These are phyloP conservation scores for Suillus ampliporus DNA, from an alignment of 768 basidiomycete genomes.

Conservation along the genomic window DNA sequence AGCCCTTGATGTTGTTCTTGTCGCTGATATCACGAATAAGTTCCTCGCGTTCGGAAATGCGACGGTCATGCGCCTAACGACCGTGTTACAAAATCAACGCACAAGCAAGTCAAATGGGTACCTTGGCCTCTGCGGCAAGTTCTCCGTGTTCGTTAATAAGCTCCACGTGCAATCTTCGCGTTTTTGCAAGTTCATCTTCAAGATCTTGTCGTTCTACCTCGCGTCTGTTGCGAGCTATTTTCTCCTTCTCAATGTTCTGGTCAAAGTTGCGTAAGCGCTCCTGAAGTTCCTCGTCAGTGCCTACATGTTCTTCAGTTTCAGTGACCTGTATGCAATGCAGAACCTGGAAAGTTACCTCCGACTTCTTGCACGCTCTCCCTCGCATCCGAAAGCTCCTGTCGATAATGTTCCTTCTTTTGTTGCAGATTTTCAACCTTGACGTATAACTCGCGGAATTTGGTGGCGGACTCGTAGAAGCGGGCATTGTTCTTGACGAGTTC, in stretches of 20 bases:
- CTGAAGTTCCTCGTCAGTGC: slow-evolving; percentile 74
- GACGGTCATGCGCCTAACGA: slow-evolving; percentile 71
- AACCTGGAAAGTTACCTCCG: slow-evolving; percentile 47
- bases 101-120: slow-evolving; percentile 26
- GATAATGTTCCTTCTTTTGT: slow-evolving; percentile 62
- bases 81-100: neutral
- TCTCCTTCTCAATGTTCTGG: slow-evolving; percentile 56
- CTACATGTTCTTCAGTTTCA: slow-evolving; percentile 42
- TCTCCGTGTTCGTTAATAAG: slow-evolving; percentile 68
- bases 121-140: slow-evolving; percentile 77
- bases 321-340: too few relatives aligned
- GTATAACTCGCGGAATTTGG: slow-evolving; percentile 87
- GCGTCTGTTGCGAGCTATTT: slow-evolving; percentile 52
- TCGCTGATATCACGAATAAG: slow-evolving; percentile 73
- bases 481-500: slow-evolving; percentile 69
- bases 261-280: slow-evolving; percentile 63
- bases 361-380: slow-evolving; percentile 71
- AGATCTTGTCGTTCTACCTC: slow-evolving; percentile 61
- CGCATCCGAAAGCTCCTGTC: slow-evolving; percentile 65
- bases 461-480: slow-evolving; percentile 82
- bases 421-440: slow-evolving; percentile 68
- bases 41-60: slow-evolving; percentile 72
- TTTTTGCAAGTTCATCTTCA: slow-evolving; percentile 60
- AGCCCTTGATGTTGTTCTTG: slow-evolving; percentile 76
- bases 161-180: slow-evolving; percentile 58